Base-by-base conservation (phyloP, 805 yeast genomes). In the Yamadazyma ubonensis region DNA sequence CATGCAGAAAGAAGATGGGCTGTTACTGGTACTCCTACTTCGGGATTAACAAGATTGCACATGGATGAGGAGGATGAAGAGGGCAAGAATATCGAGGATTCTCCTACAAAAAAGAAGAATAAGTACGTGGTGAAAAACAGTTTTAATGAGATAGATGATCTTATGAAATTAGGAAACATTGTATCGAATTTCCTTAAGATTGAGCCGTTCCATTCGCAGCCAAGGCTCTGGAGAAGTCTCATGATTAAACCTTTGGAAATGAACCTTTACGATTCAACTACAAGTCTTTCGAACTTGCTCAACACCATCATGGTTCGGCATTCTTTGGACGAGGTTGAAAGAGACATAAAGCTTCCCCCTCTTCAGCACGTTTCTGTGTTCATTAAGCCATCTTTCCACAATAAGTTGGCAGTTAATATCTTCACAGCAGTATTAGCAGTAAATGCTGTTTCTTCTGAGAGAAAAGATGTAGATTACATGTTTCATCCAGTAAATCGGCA, bases 21-120 rank as follows among this genome's bases (percentile, higher is more conserved):
- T 0, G 86, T 83, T 1, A 78, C 85, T 0, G 89, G 90, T 21
- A 83, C 90, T 0, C 89, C 89, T 4, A 82, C 88, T 0, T 72
- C 84, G 0, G 90, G 90, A 0, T 60, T 83, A 38, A 80, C 88
- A 0, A 71, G 70, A 31, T 53, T 79, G 6, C 75, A 78, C 46
- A 72, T 81, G 67, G 67, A 67, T 37, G 70, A 69, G 37, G 52
- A 53, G 11, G 48, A 41, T 7, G 44, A 39, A 28, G 42, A 43
- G 28, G 25, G 34, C 1, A 42, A 30, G 14, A 14, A 29, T 1
- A 32, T 33, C 5, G 23, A 21, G 10, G 39, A 39, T 17, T 50
- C 53, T 16, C 52, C 57, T 4, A 41, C 43, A 15, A 49, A 49
- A 34, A 50, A 48, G 34, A 48, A 46, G 38, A 50, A 51, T 20